A percentile compares a stretch with the other conserved stretches of the same genome.
These are phyloP conservation scores for Erodium texanum DNA, from an alignment of 441 rosid genomes.

Conservation along the genomic window DNA sequence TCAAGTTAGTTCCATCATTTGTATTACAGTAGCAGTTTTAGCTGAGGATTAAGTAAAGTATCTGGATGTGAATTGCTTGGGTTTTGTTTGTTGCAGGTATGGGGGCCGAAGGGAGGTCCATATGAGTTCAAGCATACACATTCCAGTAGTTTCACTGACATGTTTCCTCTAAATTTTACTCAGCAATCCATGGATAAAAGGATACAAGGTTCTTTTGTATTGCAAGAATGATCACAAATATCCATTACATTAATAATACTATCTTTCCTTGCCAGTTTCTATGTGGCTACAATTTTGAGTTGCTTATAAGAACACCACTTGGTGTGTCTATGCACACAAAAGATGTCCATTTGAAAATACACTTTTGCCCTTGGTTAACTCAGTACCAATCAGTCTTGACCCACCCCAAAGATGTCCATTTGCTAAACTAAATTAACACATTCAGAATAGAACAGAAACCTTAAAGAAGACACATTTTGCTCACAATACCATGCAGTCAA, in stretches of 20 bases:
- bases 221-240: constrained; percentile 43
- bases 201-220: constrained; percentile 71
- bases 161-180: constrained; percentile 49
- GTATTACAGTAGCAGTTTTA: neutral
- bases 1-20: constrained; percentile 39
- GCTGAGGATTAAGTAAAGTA: constrained; percentile 4
- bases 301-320: neutral
- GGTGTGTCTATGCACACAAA: too few species aligned
- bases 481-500: too few species aligned
- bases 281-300: neutral
- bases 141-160: constrained; percentile 40
- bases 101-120: constrained; percentile 76
- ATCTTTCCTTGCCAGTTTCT: neutral
- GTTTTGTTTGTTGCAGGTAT: constrained; percentile 42
- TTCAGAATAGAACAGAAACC: too few species aligned
- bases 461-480: too few species aligned
- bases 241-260: neutral
- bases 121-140: constrained; percentile 88
- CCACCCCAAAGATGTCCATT: too few species aligned
- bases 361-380: too few species aligned
- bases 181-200: constrained; percentile 46
- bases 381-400: too few species aligned
- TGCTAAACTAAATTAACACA: too few species aligned
- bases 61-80: neutral
- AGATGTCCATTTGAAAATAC: too few species aligned